Percentiles rank a stretch among this genome's conserved stretches.
phyloP scores from a whole-genome alignment of 371 early-diverging fungal genomes.

The Actinomucor elegans region DNA sequence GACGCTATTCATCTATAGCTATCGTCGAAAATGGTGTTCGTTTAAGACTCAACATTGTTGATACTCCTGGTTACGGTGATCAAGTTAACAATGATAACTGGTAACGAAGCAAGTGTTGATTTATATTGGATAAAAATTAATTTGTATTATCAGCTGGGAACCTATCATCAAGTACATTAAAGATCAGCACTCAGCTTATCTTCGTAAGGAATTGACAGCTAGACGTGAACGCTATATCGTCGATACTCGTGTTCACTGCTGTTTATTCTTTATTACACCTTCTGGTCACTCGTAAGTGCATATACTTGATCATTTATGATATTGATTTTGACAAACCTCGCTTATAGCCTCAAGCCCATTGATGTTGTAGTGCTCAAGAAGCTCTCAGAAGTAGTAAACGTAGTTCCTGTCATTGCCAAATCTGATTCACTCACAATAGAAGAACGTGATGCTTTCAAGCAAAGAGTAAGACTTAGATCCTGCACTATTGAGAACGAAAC shows the following conservation, averaged over 20 bases:
- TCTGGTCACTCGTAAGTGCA: constrained; percentile 72
- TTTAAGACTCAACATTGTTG: constrained; percentile 81
- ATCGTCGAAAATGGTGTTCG: constrained; percentile 86
- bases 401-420: constrained; percentile 87
- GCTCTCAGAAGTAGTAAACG: constrained; percentile 73
- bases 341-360: constrained; percentile 70
- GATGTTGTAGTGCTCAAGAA: constrained; percentile 76
- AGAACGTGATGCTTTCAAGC: constrained; percentile 74
- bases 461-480: constrained; percentile 52
- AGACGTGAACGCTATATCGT: constrained; percentile 82
- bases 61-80: constrained; percentile 81
- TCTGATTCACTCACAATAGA: constrained; percentile 80
- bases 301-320: neutral
- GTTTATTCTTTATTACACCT: constrained; percentile 77
- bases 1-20: constrained; percentile 35
- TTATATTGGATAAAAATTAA: no score
- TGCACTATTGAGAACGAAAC: no score
- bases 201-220: constrained; percentile 87
- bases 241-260: constrained; percentile 82
- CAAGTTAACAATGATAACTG: constrained; percentile 90
- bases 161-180: constrained; percentile 90
- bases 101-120: no score
- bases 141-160: constrained; percentile 84
- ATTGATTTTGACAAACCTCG: no score
- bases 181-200: constrained; percentile 88